Evolutionary conservation across 2,329 filamentous ascomycete species (phyloP), one percentile per base, ranked within the genome.

Genomic region (Calonectria leucothoes): DNA sequence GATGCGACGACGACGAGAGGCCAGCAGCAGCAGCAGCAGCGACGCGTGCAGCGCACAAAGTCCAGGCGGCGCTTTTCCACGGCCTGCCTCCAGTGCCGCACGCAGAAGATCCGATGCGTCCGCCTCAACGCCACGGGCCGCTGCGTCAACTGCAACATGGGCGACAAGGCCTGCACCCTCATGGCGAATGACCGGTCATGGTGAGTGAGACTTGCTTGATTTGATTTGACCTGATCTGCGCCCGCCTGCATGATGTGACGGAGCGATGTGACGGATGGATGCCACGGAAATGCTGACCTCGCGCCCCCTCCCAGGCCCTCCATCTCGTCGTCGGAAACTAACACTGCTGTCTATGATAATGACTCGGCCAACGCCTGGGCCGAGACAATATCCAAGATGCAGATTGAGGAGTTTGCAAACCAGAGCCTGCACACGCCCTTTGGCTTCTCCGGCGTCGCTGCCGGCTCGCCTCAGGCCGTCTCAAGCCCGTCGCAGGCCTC

Each of bases 121-220:
- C 66, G 66, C 39, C 66, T 69, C 55, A 63, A 29, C 42, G 42
- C 42, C 42, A 48, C 59, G 25, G 33, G 31, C 29, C 27, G 66
- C 48, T 69, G 66, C 45, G 66, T 69, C 42, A 69, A 69, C 55
- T 69, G 66, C 55, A 69, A 69, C 66, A 69, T 69, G 66, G 66
- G 55, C 39, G 42, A 69, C 31, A 69, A 69, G 66, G 52, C 55
- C 55, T 69, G 66, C 42, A 63, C 66, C 31, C 39, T 69, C 23
- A 69, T 69, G 66, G 57, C 66, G n/a, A 52, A 49, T 69, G 57
- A 59, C 42, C 45, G 66, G 55, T 63, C 66, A 31, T 39, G 48
- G 66, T 69, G 33, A 69, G 64, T 55, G 10, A n/a, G n/a, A n/a
- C n/a, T n/a, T n/a, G n/a, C n/a, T n/a, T n/a, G n/a, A n/a, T n/a